Evolutionary conservation across 805 yeast species (phyloP).

Genomic region (Sungouiella thailandica): DNA sequence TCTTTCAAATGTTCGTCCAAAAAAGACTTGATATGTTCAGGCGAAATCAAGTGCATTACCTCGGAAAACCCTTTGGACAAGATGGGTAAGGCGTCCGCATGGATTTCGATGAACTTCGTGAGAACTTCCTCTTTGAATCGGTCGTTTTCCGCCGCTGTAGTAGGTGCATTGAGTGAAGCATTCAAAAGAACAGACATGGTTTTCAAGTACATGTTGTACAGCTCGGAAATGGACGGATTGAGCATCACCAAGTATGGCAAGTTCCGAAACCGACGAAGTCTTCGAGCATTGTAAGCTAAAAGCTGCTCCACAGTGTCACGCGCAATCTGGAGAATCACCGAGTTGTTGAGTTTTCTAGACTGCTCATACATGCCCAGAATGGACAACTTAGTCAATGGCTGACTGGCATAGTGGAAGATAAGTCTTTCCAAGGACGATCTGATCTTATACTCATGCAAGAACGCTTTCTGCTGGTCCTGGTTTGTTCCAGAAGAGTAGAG

Average conservation of each 20-base stretch:
- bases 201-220: conserved; percentile 66
- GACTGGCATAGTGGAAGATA: conserved; percentile 51
- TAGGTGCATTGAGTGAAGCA: conserved; percentile 34
- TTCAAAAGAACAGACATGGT: conserved; percentile 46
- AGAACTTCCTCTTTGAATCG: conserved; percentile 47
- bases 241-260: conserved; percentile 81
- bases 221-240: conserved; percentile 80
- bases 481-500: background rate
- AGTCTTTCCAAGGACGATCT: conserved; percentile 55
- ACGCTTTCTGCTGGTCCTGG: conserved; percentile 25
- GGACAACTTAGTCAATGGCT: conserved; percentile 49
- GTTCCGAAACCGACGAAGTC: conserved; percentile 64
- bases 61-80: conserved; percentile 81
- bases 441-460: conserved; percentile 50
- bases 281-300: conserved; percentile 60
- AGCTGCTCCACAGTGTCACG: conserved; percentile 53
- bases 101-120: conserved; percentile 60
- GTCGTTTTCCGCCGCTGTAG: conserved; percentile 49
- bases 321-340: conserved; percentile 38
- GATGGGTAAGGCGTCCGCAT: conserved; percentile 77
- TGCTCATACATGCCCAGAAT: conserved; percentile 45
- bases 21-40: conserved; percentile 52
- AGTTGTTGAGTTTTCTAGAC: conserved; percentile 34
- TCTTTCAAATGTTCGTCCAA: conserved; percentile 75
- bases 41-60: conserved; percentile 43